Percentiles rank a stretch among this genome's conserved stretches.
Conservation (phyloP, 441 rosid genomes). For the Erodium texanum region DNA sequence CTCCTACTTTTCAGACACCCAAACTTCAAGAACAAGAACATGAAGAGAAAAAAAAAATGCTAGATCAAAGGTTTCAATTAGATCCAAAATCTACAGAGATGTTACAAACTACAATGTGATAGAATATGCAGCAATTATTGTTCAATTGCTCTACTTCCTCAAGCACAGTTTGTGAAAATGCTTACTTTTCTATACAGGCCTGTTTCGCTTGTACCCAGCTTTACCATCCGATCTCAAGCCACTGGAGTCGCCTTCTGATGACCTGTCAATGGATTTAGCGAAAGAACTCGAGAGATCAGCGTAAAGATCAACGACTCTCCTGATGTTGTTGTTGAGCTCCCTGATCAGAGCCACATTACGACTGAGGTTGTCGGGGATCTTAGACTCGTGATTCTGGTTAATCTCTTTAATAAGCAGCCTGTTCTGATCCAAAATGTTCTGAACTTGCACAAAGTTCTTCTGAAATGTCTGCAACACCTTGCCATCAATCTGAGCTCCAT, state of each 20-base stretch:
- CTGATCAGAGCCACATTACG: constrained; percentile 22
- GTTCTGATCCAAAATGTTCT: constrained; percentile 17
- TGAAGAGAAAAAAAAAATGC: no score
- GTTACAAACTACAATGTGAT: constrained; percentile 1
- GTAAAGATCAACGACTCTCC: constrained; percentile 24
- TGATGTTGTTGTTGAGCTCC: constrained; percentile 26
- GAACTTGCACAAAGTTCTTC: constrained; percentile 24
- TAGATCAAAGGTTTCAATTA: neutral
- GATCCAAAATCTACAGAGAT: neutral
- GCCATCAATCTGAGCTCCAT: constrained; percentile 18
- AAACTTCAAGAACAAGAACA: neutral
- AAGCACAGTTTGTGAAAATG: neutral
- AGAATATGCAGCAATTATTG: neutral
- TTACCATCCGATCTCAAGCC: constrained; percentile 16
- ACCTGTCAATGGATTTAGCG: constrained; percentile 18
- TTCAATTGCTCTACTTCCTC: neutral
- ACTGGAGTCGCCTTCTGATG: constrained; percentile 20
- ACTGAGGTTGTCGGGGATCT: constrained; percentile 22
- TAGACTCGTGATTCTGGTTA: constrained; percentile 16
- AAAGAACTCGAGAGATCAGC: constrained; percentile 22
- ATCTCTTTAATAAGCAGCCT: neutral
- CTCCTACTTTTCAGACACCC: neutral
- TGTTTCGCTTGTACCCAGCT: constrained; percentile 19
- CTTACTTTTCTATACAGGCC: constrained; percentile 18
- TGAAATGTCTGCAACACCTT: constrained; percentile 23